Conservation (phyloP, 2,329 filamentous ascomycete species). For the Alternaria alternata region DNA sequence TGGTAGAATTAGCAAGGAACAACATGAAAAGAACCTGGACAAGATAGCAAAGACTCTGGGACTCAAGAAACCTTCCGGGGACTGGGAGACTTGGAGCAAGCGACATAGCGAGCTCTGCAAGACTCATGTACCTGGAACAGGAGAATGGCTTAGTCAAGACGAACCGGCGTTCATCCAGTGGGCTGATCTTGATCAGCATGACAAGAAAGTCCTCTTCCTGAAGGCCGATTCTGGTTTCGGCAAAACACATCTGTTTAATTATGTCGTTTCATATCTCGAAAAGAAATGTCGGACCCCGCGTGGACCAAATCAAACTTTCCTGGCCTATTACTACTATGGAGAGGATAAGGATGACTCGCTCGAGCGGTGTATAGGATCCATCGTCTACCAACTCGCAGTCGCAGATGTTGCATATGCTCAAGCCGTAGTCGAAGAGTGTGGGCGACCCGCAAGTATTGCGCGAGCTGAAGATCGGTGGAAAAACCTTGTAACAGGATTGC, state of each 20-base stretch:
- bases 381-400: slow-evolving; percentile 23
- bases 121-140: neutral
- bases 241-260: neutral
- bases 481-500: slow-evolving; percentile 4
- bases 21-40: neutral
- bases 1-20: neutral
- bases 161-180: neutral
- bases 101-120: slow-evolving; percentile 11
- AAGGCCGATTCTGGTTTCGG: neutral
- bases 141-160: slow-evolving; percentile 10
- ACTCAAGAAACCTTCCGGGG: neutral
- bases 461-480: slow-evolving; percentile 17
- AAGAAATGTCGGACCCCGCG: neutral
- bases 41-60: neutral
- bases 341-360: slow-evolving; percentile 23
- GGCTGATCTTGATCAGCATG: neutral
- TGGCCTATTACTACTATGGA: slow-evolving; percentile 28
- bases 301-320: neutral
- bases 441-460: neutral
- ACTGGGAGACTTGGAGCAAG: slow-evolving; percentile 11
- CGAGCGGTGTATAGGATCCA: slow-evolving; percentile 21
- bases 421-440: slow-evolving; percentile 1
- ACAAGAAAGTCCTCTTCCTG: neutral
- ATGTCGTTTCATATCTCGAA: neutral
- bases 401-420: slow-evolving; percentile 18